Evolutionary conservation across 192 early-diverging fungal species (phyloP).

Genomic region (Podila epicladia): DNA sequence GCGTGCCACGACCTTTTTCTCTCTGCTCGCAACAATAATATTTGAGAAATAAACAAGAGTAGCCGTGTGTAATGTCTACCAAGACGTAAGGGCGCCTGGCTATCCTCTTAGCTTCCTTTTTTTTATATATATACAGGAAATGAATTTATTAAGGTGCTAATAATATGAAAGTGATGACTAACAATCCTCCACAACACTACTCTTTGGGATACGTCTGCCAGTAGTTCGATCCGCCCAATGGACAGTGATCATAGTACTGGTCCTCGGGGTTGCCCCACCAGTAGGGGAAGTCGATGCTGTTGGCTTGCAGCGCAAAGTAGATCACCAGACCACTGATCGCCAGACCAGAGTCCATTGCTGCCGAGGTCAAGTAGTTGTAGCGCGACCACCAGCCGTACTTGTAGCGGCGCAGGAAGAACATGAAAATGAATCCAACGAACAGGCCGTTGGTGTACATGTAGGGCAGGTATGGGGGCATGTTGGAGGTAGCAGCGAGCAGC

Average conservation of each 20-base stretch:
- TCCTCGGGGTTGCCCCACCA: conserved; percentile 27
- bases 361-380: conserved; percentile 73
- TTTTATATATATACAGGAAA: too few species aligned
- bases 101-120: too few species aligned
- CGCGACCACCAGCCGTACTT: conserved; percentile 60
- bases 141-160: too few species aligned
- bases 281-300: background rate
- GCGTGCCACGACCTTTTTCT: too few species aligned
- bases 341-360: conserved; percentile 67
- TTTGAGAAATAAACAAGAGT: too few species aligned
- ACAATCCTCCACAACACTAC: too few species aligned
- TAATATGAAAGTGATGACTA: too few species aligned
- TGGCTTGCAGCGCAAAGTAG: conserved; percentile 40
- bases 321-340: conserved; percentile 54
- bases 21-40: too few species aligned
- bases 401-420: conserved; percentile 57
- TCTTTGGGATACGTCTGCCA: too few species aligned
- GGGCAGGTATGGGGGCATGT: conserved; percentile 59
- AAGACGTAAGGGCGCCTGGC: too few species aligned
- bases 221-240: too few species aligned
- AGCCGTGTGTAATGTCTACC: too few species aligned
- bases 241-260: conserved; percentile 6
- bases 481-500: conserved; percentile 53
- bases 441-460: conserved; percentile 56
- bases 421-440: conserved; percentile 57